Evolutionary conservation across 805 yeast species (phyloP).

Genomic region (Zygosaccharomyces siamensis): DNA sequence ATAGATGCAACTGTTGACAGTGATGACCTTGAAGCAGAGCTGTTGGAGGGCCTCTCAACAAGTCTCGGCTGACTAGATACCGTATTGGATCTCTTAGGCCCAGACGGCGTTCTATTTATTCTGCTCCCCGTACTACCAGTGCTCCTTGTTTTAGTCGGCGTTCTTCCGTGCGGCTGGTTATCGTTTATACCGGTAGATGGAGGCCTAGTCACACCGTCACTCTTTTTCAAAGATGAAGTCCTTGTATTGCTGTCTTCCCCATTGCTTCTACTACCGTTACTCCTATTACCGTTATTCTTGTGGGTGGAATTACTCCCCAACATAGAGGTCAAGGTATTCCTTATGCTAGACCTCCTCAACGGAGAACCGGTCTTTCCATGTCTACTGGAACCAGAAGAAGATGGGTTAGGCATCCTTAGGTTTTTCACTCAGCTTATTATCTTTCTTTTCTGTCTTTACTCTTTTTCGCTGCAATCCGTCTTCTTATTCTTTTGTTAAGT

Average conservation of each 20-base stretch:
- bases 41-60: neutral
- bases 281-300: neutral
- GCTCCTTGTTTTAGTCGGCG: neutral
- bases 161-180: neutral
- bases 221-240: neutral
- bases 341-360: conserved; percentile 25
- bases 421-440: neutral
- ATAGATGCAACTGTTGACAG: neutral
- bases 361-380: conserved; percentile 1
- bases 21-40: neutral
- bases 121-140: neutral
- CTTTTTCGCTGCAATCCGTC: neutral
- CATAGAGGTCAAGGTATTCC: conserved; percentile 23
- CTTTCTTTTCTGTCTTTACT: neutral
- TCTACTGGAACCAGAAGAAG: conserved; percentile 1
- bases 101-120: neutral
- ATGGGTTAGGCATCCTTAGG: conserved; percentile 4
- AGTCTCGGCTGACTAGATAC: neutral
- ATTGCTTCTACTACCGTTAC: neutral
- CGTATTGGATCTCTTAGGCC: conserved; percentile 1
- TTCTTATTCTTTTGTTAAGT: no score
- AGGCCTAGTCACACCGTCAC: neutral
- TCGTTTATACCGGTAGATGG: neutral
- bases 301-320: conserved; percentile 10
- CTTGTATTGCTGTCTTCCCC: neutral